Evolutionary conservation across 805 yeast genomes (phyloP).

Genomic region (Kodamaea sagamina): DNA sequence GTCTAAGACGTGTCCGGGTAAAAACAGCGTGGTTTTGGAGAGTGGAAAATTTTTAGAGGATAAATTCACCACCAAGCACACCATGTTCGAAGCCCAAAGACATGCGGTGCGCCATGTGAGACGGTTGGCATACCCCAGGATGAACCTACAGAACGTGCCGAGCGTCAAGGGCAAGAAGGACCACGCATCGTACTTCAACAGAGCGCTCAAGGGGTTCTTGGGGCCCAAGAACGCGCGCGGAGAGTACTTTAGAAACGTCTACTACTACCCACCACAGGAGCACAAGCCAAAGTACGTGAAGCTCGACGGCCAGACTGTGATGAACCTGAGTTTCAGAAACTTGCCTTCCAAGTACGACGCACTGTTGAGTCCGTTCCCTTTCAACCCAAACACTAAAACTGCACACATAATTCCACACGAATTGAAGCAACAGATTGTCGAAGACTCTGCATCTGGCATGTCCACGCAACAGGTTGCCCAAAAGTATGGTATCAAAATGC

Average conservation of each 20-base stretch:
- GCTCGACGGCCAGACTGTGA: constrained; percentile 48
- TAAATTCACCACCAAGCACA: not conserved
- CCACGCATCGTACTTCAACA: constrained; percentile 55
- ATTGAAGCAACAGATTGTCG: constrained; percentile 60
- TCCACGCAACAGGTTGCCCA: constrained; percentile 75
- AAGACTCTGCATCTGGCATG: constrained; percentile 55
- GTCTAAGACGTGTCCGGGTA: constrained; percentile 1
- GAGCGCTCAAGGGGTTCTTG: constrained; percentile 68
- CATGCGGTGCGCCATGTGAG: constrained; percentile 27
- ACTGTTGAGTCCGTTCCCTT: constrained; percentile 78
- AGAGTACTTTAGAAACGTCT: constrained; percentile 74
- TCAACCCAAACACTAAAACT: constrained; percentile 68
- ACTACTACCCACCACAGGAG: constrained; percentile 64
- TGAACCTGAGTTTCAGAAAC: constrained; percentile 16
- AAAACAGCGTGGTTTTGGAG: not conserved
- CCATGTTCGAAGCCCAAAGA: constrained; percentile 3
- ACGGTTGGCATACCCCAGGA: constrained; percentile 40
- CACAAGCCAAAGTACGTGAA: constrained; percentile 74
- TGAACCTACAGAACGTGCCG: too few species aligned
- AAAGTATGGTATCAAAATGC: constrained; percentile 75
- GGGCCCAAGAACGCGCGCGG: constrained; percentile 87
- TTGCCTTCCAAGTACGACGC: constrained; percentile 24
- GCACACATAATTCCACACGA: constrained; percentile 59
- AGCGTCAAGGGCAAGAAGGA: constrained; percentile 38
- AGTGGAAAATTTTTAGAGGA: constrained; percentile 2